These are phyloP conservation scores for Fusarium dlaminii DNA, from an alignment of 2,329 filamentous ascomycete genomes.

Conservation along the genomic window DNA sequence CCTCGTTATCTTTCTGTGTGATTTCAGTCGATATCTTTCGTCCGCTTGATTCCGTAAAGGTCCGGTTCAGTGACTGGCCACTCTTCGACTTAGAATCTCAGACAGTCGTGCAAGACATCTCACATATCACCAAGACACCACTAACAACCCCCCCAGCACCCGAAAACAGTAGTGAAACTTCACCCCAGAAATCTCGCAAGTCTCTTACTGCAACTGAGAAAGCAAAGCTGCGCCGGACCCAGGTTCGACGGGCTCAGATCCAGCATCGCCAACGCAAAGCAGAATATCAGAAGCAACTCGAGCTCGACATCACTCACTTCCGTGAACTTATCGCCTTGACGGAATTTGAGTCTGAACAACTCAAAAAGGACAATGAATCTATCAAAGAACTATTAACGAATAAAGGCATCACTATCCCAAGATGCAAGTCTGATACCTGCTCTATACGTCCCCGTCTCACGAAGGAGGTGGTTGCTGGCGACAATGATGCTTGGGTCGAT, in stretches of 20 bases:
- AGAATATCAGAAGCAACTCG: constrained; percentile 64
- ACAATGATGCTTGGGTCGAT: constrained; percentile 34
- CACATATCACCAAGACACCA: neutral
- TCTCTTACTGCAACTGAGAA: constrained; percentile 48
- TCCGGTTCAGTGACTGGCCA: neutral
- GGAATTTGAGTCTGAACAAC: constrained; percentile 50
- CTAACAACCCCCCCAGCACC: constrained; percentile 26
- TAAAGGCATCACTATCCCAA: constrained; percentile 35
- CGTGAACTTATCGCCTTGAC: constrained; percentile 57
- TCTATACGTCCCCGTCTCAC: neutral
- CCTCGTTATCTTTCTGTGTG: neutral
- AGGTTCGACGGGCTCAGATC: constrained; percentile 63
- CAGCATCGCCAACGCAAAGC: constrained; percentile 66
- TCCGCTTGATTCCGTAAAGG: neutral
- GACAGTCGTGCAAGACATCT: constrained; percentile 4
- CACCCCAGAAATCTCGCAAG: constrained; percentile 33
- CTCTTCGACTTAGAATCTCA: neutral
- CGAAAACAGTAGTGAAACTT: constrained; percentile 17
- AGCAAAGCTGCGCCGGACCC: constrained; percentile 58
- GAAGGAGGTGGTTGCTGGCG: neutral
- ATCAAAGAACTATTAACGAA: constrained; percentile 50
- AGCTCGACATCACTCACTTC: constrained; percentile 59
- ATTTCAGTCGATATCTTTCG: neutral
- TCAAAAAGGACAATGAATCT: constrained; percentile 55
- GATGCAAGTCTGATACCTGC: constrained; percentile 12